Evolutionary conservation across 2,329 filamentous ascomycete species (phyloP), one percentile per base, ranked within the genome.

Genomic region (Trichoderma sp.): DNA sequence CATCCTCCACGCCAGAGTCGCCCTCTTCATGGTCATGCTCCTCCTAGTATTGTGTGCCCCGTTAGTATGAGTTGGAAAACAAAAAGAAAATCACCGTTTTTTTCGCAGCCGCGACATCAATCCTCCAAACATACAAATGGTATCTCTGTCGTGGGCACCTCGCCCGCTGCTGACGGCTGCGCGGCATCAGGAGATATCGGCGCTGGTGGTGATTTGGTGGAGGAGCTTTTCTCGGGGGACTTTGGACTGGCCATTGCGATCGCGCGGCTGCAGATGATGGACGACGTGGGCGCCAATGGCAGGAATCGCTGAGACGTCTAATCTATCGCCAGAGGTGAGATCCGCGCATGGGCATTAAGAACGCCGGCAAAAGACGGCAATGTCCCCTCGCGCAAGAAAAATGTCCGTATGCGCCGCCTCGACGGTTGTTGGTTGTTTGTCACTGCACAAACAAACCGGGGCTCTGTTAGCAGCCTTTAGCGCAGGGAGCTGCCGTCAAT

Each of bases 401-500:
- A 34, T 56, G 61, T 18, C 37, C 37, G 39, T 54, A 28, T 46
- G 26, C 37, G 61, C 28, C 24, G 16, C 11, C 30, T 54, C 24
- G 10, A 16, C 16, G 28, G 54, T 32, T 21, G 16, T 59, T 51
- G 54, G 63, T 59, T 55, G 26, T 28, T 28, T 66, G 63, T 66
- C 63, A 66, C 63, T 59, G 54, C 37, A 21, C n/a, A 26, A 30
- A 7, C 14, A 18, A n/a, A 34, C 26, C 24, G 34, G n/a, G 52
- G 52, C 39, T 59, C 30, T 51, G 18, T 43, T 43, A 66, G 63
- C 63, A 51, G 39, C n/a, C 54, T 49, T 28, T 66, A 66, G 63
- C 63, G 63, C 39, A 59, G 63, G 63, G 63, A 59, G 39, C 39
- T 59, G 24, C 63, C 63, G 63, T 66, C 61, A 56, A 46, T 55